These are phyloP conservation scores for Tillandsia leiboldiana DNA, from an alignment of 176 grass and related monocot genomes.

Conservation along the genomic window DNA sequence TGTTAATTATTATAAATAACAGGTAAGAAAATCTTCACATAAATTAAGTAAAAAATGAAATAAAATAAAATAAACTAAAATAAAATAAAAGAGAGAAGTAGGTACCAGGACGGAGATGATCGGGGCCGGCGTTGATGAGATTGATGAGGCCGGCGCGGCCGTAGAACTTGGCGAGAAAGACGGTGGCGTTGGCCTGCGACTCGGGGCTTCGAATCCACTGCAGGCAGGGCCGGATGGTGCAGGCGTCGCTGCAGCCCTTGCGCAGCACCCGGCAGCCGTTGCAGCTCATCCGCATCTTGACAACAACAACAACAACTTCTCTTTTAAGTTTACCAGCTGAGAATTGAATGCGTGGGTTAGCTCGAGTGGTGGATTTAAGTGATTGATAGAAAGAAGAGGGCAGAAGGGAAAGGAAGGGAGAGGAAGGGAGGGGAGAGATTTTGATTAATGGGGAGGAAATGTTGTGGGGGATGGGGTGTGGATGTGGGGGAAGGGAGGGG, in stretches of 20 bases:
- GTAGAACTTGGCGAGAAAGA: slow-evolving; percentile 81
- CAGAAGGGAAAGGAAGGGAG: neutral
- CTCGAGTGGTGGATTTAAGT: too few relatives aligned
- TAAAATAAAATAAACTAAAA: neutral
- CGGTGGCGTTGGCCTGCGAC: slow-evolving; percentile 61
- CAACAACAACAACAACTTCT: neutral
- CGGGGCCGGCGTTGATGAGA: slow-evolving; percentile 34
- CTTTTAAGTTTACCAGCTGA: too few relatives aligned
- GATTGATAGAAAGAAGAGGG: neutral
- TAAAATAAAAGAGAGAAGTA: neutral
- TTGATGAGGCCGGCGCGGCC: slow-evolving; percentile 61
- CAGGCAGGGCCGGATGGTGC: slow-evolving; percentile 56
- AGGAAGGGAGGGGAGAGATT: neutral
- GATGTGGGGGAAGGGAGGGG: too few relatives aligned
- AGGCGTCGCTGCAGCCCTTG: slow-evolving; percentile 44
- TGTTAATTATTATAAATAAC: neutral
- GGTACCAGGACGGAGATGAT: slow-evolving; percentile 31
- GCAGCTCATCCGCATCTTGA: slow-evolving; percentile 58
- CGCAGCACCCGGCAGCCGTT: slow-evolving; percentile 60
- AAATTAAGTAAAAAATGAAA: neutral
- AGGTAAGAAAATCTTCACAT: neutral
- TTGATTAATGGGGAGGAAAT: too few relatives aligned
- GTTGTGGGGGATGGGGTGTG: too few relatives aligned
- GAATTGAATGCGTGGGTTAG: too few relatives aligned
- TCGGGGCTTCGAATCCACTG: slow-evolving; percentile 52